Evolutionary conservation across 1,284 basidiomycete species (phyloP).

Genomic region (Boletus smithii): DNA sequence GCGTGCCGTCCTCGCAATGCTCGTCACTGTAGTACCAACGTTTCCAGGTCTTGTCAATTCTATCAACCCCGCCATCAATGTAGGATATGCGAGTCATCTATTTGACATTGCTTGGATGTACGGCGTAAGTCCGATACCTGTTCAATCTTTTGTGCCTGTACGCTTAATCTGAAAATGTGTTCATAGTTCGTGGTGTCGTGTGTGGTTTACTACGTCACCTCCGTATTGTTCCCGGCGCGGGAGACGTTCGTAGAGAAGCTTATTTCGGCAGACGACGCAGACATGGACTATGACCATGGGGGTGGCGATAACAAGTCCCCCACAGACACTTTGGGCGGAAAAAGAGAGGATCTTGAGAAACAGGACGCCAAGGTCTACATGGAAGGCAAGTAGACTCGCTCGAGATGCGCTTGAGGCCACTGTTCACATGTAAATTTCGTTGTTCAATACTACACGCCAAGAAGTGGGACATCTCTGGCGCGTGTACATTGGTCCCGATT

Average conservation of each 20-base stretch:
- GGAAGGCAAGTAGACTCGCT: too few relatives aligned
- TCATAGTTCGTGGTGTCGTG: slow-evolving; percentile 41
- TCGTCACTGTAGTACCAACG: slow-evolving; percentile 57
- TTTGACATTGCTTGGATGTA: slow-evolving; percentile 72
- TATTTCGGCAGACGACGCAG: slow-evolving; percentile 33
- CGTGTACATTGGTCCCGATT: too few relatives aligned
- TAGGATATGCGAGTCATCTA: slow-evolving; percentile 51
- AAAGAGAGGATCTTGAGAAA: too few relatives aligned
- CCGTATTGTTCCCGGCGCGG: slow-evolving; percentile 54
- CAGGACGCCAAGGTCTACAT: too few relatives aligned
- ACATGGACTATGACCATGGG: slow-evolving; percentile 1
- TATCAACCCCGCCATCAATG: slow-evolving; percentile 55
- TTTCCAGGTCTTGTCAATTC: slow-evolving; percentile 70
- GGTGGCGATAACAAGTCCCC: not conserved
- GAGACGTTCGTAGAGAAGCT: slow-evolving; percentile 55
- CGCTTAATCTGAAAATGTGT: slow-evolving; percentile 16
- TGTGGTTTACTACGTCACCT: slow-evolving; percentile 50
- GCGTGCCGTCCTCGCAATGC: slow-evolving; percentile 62
- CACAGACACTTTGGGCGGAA: too few relatives aligned
- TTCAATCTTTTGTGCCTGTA: not conserved
- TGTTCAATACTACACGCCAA: too few relatives aligned
- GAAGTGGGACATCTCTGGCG: too few relatives aligned
- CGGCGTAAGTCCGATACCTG: slow-evolving; percentile 46
- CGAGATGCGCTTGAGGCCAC: too few relatives aligned
- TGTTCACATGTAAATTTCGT: too few relatives aligned